These are phyloP conservation scores for Monilinia fructigena DNA, from an alignment of 2,329 filamentous ascomycete genomes.

Conservation along the genomic window DNA sequence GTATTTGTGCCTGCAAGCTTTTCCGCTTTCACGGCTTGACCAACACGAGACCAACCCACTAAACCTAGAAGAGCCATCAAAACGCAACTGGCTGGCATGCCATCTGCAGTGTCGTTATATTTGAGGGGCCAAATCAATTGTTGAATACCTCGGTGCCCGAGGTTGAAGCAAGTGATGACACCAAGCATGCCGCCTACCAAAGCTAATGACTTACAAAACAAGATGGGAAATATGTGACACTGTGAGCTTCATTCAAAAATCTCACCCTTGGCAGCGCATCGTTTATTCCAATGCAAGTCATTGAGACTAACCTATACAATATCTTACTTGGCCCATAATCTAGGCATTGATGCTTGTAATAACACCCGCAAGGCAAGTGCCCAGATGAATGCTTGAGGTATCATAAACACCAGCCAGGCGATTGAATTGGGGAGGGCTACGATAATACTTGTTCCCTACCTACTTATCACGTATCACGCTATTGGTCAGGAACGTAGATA, in stretches of 20 bases:
- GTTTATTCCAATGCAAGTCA: neutral
- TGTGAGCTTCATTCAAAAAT: neutral
- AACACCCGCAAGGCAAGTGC: too few relatives aligned
- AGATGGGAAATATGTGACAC: neutral
- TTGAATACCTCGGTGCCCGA: conserved; percentile 8
- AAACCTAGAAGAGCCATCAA: neutral
- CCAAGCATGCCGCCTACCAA: neutral
- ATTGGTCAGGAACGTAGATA: too few relatives aligned
- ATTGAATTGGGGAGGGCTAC: too few relatives aligned
- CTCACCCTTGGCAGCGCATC: neutral
- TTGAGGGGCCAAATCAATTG: neutral
- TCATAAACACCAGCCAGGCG: too few relatives aligned
- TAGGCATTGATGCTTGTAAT: neutral
- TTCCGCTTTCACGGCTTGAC: neutral
- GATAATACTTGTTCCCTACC: too few relatives aligned
- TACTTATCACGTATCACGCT: too few relatives aligned
- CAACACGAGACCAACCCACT: neutral
- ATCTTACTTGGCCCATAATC: neutral
- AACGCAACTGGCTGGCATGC: neutral
- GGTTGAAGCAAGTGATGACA: neutral
- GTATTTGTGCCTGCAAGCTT: neutral
- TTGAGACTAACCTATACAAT: neutral
- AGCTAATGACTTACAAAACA: neutral
- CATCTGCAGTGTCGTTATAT: neutral
- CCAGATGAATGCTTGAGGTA: too few relatives aligned